Percentiles rank a stretch among this genome's conserved stretches.
Evolutionary conservation across 2,329 filamentous ascomycete genomes (phyloP).

Genomic region (Dactylonectria estremocensis): DNA sequence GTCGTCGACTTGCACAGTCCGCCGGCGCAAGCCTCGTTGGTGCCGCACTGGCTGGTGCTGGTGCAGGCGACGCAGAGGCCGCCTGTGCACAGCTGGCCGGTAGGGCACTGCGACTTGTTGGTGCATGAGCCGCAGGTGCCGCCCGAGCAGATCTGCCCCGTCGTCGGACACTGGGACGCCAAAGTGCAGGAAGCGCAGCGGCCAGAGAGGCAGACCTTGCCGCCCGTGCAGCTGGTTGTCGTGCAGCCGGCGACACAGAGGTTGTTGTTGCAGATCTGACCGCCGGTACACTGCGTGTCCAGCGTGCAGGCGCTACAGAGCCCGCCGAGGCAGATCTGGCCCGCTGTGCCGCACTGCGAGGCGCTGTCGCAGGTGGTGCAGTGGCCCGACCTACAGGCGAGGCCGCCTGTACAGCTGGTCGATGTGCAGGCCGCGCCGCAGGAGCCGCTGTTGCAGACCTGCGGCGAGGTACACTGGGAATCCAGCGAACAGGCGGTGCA

Average conservation of each 20-base stretch:
- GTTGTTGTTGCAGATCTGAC: neutral
- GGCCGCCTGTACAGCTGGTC: constrained; percentile 26
- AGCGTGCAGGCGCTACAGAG: constrained; percentile 24
- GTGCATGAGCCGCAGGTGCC: neutral
- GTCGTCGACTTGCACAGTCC: neutral
- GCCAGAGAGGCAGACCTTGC: neutral
- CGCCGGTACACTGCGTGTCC: constrained; percentile 11
- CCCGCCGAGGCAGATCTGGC: constrained; percentile 24
- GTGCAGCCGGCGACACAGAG: neutral
- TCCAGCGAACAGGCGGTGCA: neutral
- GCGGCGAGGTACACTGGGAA: neutral
- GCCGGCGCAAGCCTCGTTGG: constrained; percentile 6
- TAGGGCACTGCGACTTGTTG: constrained; percentile 2
- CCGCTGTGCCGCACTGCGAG: constrained; percentile 15
- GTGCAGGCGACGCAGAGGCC: constrained; percentile 24
- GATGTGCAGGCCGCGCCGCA: constrained; percentile 21
- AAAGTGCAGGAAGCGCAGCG: neutral
- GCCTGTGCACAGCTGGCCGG: constrained; percentile 19
- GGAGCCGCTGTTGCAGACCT: constrained; percentile 25
- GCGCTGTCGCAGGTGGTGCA: constrained; percentile 4
- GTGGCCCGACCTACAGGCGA: constrained; percentile 27
- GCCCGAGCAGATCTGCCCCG: too few relatives aligned
- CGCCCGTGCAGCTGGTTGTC: neutral
- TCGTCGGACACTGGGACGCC: too few relatives aligned
- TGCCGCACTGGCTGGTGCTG: constrained; percentile 22